These are phyloP conservation scores for Glaciozyma antarctica DNA, from an alignment of 768 basidiomycete genomes.

Conservation along the genomic window DNA sequence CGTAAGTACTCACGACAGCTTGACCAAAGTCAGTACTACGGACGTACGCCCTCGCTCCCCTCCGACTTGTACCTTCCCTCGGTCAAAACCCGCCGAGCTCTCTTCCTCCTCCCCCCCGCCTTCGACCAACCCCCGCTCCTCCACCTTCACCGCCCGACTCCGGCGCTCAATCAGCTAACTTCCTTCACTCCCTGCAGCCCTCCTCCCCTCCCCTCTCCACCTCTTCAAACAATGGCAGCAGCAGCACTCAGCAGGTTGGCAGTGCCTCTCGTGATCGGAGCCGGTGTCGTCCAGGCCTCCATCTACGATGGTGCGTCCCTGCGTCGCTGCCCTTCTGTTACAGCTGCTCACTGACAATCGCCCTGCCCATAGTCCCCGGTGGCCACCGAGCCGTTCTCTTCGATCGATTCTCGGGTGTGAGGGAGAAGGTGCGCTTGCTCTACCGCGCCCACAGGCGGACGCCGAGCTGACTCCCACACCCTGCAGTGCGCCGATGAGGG, in stretches of 20 bases:
- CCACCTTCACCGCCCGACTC: background rate
- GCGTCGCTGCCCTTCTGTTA: too few species aligned
- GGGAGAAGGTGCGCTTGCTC: slow-evolving; percentile 22
- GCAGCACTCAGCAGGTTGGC: slow-evolving; percentile 20
- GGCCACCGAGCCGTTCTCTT: slow-evolving; percentile 63
- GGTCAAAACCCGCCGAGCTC: too few species aligned
- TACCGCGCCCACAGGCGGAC: background rate
- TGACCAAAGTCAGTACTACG: too few species aligned
- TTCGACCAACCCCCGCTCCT: background rate
- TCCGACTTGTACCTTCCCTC: too few species aligned
- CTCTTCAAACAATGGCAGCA: slow-evolving; percentile 11
- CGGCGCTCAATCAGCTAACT: too few species aligned
- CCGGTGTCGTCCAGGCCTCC: slow-evolving; percentile 46
- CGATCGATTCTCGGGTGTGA: slow-evolving; percentile 61
- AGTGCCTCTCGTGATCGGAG: slow-evolving; percentile 59
- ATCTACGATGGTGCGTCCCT: slow-evolving; percentile 45
- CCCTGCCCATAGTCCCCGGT: slow-evolving; percentile 21
- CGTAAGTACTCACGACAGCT: too few species aligned
- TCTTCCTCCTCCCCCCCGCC: too few species aligned
- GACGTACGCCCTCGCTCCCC: too few species aligned
- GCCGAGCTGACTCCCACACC: slow-evolving; percentile 42
- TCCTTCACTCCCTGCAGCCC: background rate
- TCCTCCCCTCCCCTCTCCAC: background rate
- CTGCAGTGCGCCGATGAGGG: slow-evolving; percentile 65
- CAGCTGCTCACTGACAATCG: background rate